Base-by-base conservation (phyloP, 768 basidiomycete genomes). In the Podaxis sp. region DNA sequence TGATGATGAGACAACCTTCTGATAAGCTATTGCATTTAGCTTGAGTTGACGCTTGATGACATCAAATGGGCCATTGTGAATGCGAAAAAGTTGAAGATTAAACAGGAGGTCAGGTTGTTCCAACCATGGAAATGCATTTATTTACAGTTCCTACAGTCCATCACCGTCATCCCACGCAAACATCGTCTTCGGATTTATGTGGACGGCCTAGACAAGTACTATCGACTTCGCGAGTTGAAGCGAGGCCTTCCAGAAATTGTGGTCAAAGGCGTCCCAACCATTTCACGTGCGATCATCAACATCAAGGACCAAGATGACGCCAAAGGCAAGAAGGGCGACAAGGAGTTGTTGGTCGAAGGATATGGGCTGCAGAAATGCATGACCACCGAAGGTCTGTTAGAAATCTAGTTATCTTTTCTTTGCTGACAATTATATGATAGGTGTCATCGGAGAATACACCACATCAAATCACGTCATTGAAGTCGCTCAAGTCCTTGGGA, bases 401-500 rank as follows among this genome's bases (percentile, higher is more conserved):
- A 46, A 36, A 2, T 9, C 17, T 8, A 49, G 40, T 42, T 60
- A 7, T 74, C 68, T 61, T 60, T n/a, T 19, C 57, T 30, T 4
- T 22, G 9, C 57, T 58, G 42, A 54, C 15, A 36, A 44, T 66
- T n/a, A n/a, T 26, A 52, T 26, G 19, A 3, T 51, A 96, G 95
- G 96, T 71, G 93, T 99, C 64, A 80, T 97, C 61, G 97, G 97
- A 44, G 87, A 93, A 69, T 82, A 92, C 63, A 98, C 97, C 12
- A 89, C 92, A 9, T 95, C 95, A 13, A 99, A 99, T 71, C 96
- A 99, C 75, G 91, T 99, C 72, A 97, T 99, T 69, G 97, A 99
- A 73, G 92, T 94, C 13, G 87, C 91, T 11, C 86, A 92, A 71
- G 96, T 99, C 7, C 84, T 99, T n/a, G 97, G 97, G 39, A 99